A percentile compares a stretch with the other conserved stretches of the same genome.
These are phyloP conservation scores for Saccharomycopsis sp. DNA, from an alignment of 805 yeast genomes.

Conservation along the genomic window DNA sequence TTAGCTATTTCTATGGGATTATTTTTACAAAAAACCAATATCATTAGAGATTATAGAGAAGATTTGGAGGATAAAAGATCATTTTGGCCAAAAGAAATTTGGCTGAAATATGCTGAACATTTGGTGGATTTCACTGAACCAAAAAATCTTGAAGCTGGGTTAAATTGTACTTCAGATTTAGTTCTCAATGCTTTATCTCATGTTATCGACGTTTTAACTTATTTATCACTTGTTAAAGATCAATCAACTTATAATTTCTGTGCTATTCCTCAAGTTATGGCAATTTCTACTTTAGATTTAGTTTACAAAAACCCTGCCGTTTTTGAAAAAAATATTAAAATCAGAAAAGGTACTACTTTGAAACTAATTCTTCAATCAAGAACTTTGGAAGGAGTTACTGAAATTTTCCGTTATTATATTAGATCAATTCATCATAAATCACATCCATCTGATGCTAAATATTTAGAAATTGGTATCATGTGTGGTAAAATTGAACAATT, in stretches of 20 bases:
- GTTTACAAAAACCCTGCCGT: conserved; percentile 75
- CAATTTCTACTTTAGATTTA: conserved; percentile 84
- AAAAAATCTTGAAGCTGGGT: conserved; percentile 41
- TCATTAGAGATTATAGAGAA: conserved; percentile 89
- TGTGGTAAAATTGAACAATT: conserved; percentile 87
- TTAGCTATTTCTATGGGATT: conserved; percentile 85
- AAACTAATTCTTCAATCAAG: conserved; percentile 62
- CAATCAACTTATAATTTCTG: conserved; percentile 82
- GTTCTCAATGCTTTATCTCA: conserved; percentile 72
- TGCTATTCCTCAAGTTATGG: conserved; percentile 99
- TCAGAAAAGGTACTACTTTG: conserved; percentile 83
- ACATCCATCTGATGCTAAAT: conserved; percentile 76
- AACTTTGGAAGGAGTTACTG: conserved; percentile 63
- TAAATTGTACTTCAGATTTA: conserved; percentile 71
- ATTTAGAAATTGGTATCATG: conserved; percentile 68
- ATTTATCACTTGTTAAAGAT: conserved; percentile 67
- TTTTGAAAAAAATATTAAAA: conserved; percentile 65
- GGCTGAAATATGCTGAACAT: conserved; percentile 68
- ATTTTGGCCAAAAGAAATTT: conserved; percentile 92
- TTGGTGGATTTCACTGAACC: conserved; percentile 50
- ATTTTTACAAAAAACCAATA: conserved; percentile 90
- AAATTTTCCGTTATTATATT: conserved; percentile 66
- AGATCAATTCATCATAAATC: conserved; percentile 71
- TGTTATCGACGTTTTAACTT: conserved; percentile 64
- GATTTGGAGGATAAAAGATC: conserved; percentile 87